phyloP scores from a whole-genome alignment of 345 rosid genomes.

The Citrus trifoliata region DNA sequence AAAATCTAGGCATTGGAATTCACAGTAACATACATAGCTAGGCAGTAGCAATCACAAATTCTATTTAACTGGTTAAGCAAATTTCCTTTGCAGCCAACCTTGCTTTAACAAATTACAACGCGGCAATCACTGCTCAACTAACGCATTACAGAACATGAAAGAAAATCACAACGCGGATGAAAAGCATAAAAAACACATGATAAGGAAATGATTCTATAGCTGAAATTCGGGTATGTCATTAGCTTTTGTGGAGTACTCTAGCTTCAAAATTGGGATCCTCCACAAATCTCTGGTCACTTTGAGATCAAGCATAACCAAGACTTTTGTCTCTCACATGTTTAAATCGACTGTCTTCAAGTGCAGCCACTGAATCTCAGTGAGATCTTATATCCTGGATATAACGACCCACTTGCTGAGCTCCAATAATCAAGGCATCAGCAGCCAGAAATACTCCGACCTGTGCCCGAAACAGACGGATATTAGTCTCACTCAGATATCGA shows the following conservation, averaged over 20 bases:
- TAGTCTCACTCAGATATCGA: background rate
- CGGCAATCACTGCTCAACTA: background rate
- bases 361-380: slow-evolving; percentile 38
- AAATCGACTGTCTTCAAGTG: slow-evolving; percentile 7
- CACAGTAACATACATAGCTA: background rate
- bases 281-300: slow-evolving; percentile 8
- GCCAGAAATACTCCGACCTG: slow-evolving; percentile 70
- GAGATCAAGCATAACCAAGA: background rate
- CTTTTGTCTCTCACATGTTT: slow-evolving; percentile 6
- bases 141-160: background rate
- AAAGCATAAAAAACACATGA: background rate
- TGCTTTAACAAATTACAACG: background rate
- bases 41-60: background rate
- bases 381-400: slow-evolving; percentile 70
- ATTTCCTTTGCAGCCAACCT: background rate
- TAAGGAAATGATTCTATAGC: background rate
- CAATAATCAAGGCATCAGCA: slow-evolving; percentile 77
- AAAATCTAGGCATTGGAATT: background rate
- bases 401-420: slow-evolving; percentile 67
- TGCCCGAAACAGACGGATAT: slow-evolving; percentile 4
- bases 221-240: slow-evolving; percentile 9
- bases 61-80: background rate
- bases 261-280: slow-evolving; percentile 25
- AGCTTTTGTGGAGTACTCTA: slow-evolving; percentile 20
- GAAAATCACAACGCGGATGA: background rate